Evolutionary conservation across 306 rosid species (phyloP), one percentile per base, ranked within the genome.

Genomic region (Trifolium subterraneum): DNA sequence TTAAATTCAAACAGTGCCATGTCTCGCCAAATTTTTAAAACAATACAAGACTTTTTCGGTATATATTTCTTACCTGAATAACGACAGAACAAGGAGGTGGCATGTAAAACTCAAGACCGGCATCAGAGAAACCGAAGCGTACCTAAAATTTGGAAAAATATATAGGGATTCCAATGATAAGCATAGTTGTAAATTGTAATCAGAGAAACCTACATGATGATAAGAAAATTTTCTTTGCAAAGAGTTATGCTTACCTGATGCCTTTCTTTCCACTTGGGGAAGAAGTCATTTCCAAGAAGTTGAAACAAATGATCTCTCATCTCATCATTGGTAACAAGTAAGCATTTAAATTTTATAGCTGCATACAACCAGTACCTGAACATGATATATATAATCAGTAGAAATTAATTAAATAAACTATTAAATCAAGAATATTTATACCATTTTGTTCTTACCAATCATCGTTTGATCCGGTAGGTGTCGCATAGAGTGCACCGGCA

Each of bases 301-400:
- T 87, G 96, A 84, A 93, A 90, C 10, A 84, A 75, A 78, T 93
- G 98, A 80, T 93, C 98, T 84, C 98, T 82, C 98, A 93, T 93
- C 87, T 93, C 98, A 77, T 93, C 97, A 22, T 93, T 93, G 22
- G 98, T 89, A 87, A 93, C 92, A 23, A 93, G 36, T 75, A 89
- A 88, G 86, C 98, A 89, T 84, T 83, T 93, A 83, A 86, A 91
- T 87, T 88, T 91, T 86, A 93, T 93, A 76, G 97, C 94, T 85
- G 96, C 98, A 81, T 93, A 93, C 81, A 93, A 87, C 97, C 97
- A 91, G 85, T 89, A 93, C 97, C 98, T 93, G 92, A 93, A 88
- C 83, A 67, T 75, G 23, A 72, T 68, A 78, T 82, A 75, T 31
- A 70, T 68, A 71, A 36, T 36, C 78, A 77, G 18, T n/a, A 9